A percentile compares a stretch with the other conserved stretches of the same genome.
These are phyloP conservation scores for Malassezia obtusa DNA, from an alignment of 1,284 basidiomycete species.

Conservation along the genomic window DNA sequence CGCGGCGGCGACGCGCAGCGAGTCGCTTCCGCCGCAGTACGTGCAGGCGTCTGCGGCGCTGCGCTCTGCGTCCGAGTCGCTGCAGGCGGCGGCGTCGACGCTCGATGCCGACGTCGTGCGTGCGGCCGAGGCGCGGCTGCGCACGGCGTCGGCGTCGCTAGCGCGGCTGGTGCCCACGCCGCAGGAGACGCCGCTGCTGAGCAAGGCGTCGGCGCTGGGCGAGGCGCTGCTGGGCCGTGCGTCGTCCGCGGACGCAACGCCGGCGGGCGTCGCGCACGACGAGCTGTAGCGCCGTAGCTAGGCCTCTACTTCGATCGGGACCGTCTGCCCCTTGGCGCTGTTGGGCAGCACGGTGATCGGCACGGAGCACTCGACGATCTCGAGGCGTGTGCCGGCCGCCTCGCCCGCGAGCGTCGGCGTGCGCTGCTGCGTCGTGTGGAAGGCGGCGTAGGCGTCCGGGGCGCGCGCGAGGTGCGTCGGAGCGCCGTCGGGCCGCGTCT, in stretches of 20 bases:
- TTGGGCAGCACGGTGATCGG: constrained; percentile 36
- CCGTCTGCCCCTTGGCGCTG: constrained; percentile 27
- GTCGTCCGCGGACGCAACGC: too few relatives aligned
- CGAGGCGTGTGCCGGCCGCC: constrained; percentile 11
- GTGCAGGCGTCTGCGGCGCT: neutral
- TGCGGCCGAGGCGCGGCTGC: neutral
- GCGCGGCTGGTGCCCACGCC: neutral
- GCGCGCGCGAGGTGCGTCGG: constrained; percentile 27
- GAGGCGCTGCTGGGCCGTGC: too few relatives aligned
- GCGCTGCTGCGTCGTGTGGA: constrained; percentile 29
- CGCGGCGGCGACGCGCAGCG: too few relatives aligned
- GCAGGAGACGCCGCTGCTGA: too few relatives aligned
- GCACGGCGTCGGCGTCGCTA: neutral
- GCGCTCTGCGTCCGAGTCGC: neutral
- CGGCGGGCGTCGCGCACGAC: neutral
- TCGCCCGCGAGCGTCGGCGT: constrained; percentile 13
- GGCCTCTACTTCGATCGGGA: constrained; percentile 29
- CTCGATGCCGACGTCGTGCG: neutral
- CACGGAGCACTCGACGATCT: constrained; percentile 44
- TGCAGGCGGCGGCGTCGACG: neutral
- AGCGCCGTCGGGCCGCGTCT: constrained; percentile 16
- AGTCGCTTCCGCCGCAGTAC: too few relatives aligned
- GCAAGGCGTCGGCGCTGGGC: too few relatives aligned
- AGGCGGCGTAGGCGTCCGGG: constrained; percentile 32
- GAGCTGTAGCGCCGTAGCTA: constrained; percentile 9